phyloP scores from a whole-genome alignment of 768 basidiomycete genomes.

The Tephrocybe sp. region DNA sequence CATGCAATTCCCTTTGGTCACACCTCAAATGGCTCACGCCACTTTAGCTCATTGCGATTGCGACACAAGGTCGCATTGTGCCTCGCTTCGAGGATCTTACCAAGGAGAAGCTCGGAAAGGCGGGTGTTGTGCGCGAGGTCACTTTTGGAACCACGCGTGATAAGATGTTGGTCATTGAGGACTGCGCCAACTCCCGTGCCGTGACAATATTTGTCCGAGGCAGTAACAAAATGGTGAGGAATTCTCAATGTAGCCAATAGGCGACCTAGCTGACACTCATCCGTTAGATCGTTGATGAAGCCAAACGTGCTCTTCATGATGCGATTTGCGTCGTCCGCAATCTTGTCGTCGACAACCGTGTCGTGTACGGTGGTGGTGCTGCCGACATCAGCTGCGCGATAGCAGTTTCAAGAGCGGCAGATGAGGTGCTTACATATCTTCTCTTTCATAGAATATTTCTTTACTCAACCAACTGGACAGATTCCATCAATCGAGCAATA shows the following conservation, averaged over 20 bases:
- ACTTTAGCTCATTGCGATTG: conserved; percentile 92
- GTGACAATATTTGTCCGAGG: conserved; percentile 98
- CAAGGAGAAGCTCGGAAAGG: conserved; percentile 86
- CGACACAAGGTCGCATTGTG: conserved; percentile 96
- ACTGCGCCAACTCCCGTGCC: conserved; percentile 94
- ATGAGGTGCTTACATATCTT: conserved; percentile 59
- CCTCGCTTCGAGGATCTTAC: conserved; percentile 97
- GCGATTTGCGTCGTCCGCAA: conserved; percentile 97
- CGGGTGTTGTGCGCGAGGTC: conserved; percentile 91
- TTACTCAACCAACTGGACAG: conserved; percentile 32
- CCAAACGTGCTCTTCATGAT: conserved; percentile 96
- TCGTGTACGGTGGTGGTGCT: conserved; percentile 98
- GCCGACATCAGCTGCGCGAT: conserved; percentile 96
- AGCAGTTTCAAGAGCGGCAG: conserved; percentile 92
- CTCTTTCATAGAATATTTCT: conserved; percentile 1
- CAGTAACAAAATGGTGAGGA: conserved; percentile 93
- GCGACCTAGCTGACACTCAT: neutral
- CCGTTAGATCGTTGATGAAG: conserved; percentile 93
- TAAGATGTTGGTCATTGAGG: conserved; percentile 99
- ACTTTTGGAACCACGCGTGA: conserved; percentile 97
- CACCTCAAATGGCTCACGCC: too few relatives aligned
- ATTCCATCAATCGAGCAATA: conserved; percentile 99
- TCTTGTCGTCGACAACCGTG: conserved; percentile 90
- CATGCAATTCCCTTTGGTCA: too few relatives aligned
- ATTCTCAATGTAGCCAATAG: too few relatives aligned